Conservation (phyloP, 768 basidiomycete species). For the Mycena kentingensis region DNA sequence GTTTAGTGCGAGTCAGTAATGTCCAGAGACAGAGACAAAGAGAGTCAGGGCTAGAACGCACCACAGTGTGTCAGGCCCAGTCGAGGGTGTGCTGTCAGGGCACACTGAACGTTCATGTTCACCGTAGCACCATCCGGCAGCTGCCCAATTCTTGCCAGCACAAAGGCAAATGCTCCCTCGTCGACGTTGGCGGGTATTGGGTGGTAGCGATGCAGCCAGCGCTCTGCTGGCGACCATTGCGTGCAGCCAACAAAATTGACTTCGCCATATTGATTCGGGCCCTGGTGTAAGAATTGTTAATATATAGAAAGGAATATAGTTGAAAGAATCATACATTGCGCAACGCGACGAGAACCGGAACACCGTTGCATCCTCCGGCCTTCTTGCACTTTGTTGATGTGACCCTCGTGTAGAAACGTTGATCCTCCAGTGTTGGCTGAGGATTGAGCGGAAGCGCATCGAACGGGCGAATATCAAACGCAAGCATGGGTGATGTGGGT, state of each 20-base stretch:
- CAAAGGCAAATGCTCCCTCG: not conserved
- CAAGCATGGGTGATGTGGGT: not conserved
- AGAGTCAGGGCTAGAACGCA: not conserved
- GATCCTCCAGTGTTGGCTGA: too few species aligned
- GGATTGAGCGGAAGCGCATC: too few species aligned
- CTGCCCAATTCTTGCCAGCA: not conserved
- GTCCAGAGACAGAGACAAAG: too few species aligned
- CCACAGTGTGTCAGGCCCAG: conserved; percentile 4
- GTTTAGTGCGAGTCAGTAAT: too few species aligned
- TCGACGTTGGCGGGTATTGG: not conserved
- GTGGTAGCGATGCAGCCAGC: not conserved
- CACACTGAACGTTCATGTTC: not conserved
- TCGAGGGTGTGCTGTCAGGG: conserved; percentile 4
- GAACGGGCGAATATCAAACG: too few species aligned
- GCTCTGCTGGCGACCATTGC: not conserved
- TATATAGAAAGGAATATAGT: too few species aligned
- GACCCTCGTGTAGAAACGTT: too few species aligned
- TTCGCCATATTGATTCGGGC: not conserved
- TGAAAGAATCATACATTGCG: too few species aligned
- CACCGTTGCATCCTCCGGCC: too few species aligned
- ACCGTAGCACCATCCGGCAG: not conserved
- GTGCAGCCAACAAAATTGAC: conserved; percentile 9
- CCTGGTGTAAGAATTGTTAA: too few species aligned
- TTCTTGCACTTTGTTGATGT: too few species aligned
- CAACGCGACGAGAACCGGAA: too few species aligned